A percentile compares a stretch with the other conserved stretches of the same genome.
These are phyloP conservation scores for Trichosanthes truncata DNA, from an alignment of 306 rosid species.

Conservation along the genomic window DNA sequence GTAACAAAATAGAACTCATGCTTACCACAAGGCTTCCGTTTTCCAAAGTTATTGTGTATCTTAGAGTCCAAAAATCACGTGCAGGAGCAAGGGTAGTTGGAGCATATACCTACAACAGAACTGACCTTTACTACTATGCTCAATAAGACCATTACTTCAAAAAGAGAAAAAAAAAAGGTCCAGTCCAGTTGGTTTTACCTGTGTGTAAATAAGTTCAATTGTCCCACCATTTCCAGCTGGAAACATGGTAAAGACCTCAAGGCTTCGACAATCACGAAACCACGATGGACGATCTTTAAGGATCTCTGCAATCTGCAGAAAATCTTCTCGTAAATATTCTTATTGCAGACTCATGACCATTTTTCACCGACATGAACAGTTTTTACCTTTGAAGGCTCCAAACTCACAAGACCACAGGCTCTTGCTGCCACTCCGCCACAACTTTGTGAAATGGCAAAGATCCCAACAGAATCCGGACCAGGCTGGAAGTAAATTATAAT, in stretches of 20 bases:
- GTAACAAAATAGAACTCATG: background rate
- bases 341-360: constrained; percentile 2
- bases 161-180: background rate
- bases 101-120: constrained; percentile 60
- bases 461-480: constrained; percentile 99
- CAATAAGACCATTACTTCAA: background rate
- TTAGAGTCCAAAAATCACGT: constrained; percentile 94
- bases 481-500: constrained; percentile 42
- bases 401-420: constrained; percentile 97
- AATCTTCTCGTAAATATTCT: constrained; percentile 5
- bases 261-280: constrained; percentile 98
- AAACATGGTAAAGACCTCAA: constrained; percentile 85
- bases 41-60: constrained; percentile 81
- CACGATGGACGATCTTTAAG: constrained; percentile 97
- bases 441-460: constrained; percentile 95
- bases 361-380: background rate
- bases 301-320: constrained; percentile 84
- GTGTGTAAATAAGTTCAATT: constrained; percentile 86
- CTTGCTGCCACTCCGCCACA: constrained; percentile 99
- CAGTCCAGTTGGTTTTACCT: constrained; percentile 32
- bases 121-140: background rate
- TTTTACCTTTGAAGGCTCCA: constrained; percentile 86
- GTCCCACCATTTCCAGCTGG: constrained; percentile 94
- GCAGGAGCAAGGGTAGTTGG: constrained; percentile 97
- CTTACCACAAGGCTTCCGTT: constrained; percentile 93